Conservation (phyloP, 495 filamentous ascomycete species). For the Hyaloscypha variabilis region DNA sequence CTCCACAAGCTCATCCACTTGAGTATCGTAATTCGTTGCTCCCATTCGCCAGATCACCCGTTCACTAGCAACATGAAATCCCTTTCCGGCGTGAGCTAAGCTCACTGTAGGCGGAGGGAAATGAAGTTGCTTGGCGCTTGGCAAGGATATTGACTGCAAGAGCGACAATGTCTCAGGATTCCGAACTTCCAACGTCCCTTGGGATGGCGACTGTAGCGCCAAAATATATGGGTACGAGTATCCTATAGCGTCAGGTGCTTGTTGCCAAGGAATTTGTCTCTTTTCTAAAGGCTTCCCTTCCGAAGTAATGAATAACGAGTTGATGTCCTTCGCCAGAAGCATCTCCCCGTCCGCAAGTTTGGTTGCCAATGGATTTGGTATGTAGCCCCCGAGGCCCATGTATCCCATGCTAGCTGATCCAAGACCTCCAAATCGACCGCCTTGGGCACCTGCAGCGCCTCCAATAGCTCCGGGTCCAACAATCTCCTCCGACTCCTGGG, state of each 20-base stretch:
- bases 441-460: conserved; percentile 64
- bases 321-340: conserved; percentile 91
- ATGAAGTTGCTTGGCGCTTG: conserved; percentile 79
- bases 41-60: conserved; percentile 94
- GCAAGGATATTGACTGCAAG: conserved; percentile 80
- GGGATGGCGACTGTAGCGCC: conserved; percentile 78
- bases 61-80: conserved; percentile 88
- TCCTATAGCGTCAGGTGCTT: conserved; percentile 85
- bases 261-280: conserved; percentile 87
- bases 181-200: conserved; percentile 85
- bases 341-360: conserved; percentile 81
- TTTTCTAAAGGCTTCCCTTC: conserved; percentile 82
- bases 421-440: conserved; percentile 61
- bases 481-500: conserved; percentile 69
- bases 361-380: conserved; percentile 86
- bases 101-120: conserved; percentile 94
- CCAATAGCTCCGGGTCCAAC: conserved; percentile 76
- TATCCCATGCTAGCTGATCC: conserved; percentile 84
- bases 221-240: conserved; percentile 96
- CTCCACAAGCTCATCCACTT: conserved; percentile 82
- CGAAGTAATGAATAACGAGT: conserved; percentile 86
- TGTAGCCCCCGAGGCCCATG: conserved; percentile 88
- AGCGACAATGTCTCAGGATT: conserved; percentile 91
- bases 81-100: conserved; percentile 90
- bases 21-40: conserved; percentile 87